Conservation (phyloP, 108 stramenopile genomes). For the Schizochytrium sp. region DNA sequence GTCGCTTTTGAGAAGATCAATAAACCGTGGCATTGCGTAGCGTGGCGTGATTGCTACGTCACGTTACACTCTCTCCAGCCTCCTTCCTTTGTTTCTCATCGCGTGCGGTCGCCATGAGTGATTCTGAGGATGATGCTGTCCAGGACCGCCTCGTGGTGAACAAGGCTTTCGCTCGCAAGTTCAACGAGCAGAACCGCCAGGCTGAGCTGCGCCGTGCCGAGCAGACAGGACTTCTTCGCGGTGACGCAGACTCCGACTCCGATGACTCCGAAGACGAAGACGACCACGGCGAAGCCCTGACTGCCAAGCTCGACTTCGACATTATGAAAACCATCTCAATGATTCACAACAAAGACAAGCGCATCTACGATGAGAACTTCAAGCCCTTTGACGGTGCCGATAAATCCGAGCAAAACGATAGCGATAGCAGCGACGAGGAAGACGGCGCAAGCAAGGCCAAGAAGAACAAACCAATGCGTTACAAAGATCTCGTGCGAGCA, state of each 20-base stretch:
- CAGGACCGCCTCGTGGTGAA: not conserved
- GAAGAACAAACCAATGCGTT: slow-evolving; percentile 69
- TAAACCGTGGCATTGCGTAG: too few relatives aligned
- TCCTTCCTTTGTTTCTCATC: not conserved
- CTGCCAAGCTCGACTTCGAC: slow-evolving; percentile 4
- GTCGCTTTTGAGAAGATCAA: too few relatives aligned
- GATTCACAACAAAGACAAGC: slow-evolving; percentile 66
- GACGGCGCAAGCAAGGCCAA: slow-evolving; percentile 46
- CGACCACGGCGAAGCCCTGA: slow-evolving; percentile 49
- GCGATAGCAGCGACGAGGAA: slow-evolving; percentile 4
- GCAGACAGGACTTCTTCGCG: not conserved
- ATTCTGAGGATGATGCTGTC: not conserved
- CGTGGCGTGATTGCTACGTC: not conserved
- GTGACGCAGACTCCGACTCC: slow-evolving; percentile 27
- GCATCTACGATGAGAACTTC: slow-evolving; percentile 62
- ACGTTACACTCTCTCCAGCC: not conserved
- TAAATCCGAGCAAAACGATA: not conserved
- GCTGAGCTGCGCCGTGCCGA: slow-evolving; percentile 16
- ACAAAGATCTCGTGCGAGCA: slow-evolving; percentile 94
- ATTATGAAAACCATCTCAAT: slow-evolving; percentile 64
- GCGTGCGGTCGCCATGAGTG: not conserved
- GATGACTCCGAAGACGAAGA: slow-evolving; percentile 60
- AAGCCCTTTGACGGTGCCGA: slow-evolving; percentile 16
- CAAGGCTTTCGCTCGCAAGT: slow-evolving; percentile 18
- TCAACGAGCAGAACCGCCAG: slow-evolving; percentile 22